Evolutionary conservation across 1,284 basidiomycete genomes (phyloP), one percentile per base, ranked within the genome.

Genomic region (Macrocystidia cucumis): DNA sequence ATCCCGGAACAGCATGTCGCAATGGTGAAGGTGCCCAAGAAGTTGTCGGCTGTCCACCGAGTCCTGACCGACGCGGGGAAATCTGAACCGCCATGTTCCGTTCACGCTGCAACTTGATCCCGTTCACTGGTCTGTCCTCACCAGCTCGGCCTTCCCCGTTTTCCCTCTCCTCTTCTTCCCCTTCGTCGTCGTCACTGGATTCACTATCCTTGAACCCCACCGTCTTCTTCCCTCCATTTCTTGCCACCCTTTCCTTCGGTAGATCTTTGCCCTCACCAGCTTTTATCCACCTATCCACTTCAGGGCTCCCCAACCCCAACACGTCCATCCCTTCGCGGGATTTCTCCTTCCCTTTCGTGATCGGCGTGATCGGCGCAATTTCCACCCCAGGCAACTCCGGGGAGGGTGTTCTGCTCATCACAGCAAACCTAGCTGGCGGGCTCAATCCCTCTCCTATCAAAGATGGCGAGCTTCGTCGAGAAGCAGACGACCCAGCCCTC

Each of bases 41-140:
- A 9, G 56, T 50, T 42, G 56, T 46, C 24, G 42, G 19, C 37
- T 32, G 46, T 27, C 54, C 45, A 7, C 49, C 43, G 24, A 50
- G 48, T 19, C 48, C 43, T 6, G 65, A 58, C 13, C 74, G 65
- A 20, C 67, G 63, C 7, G 79, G 79, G 1, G 79, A 79, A 22
- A 81, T 57, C 45, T 80, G 77, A 60, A 81, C 59, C 16, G 69
- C 67, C 41, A 74, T 48, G 39, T 48, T 60, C 7, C 52, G 48
- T 34, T 54, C 48, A 17, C 44, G 42, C n/a, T n/a, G n/a, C n/a
- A n/a, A n/a, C n/a, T n/a, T n/a, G n/a, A n/a, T n/a, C n/a, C n/a
- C n/a, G n/a, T n/a, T n/a, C n/a, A n/a, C n/a, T n/a, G n/a, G n/a
- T n/a, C n/a, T n/a, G n/a, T n/a, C n/a, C n/a, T n/a, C n/a, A n/a